Conservation (phyloP, 805 yeast species). For the Hemisphaericaspora nanyangensis region DNA sequence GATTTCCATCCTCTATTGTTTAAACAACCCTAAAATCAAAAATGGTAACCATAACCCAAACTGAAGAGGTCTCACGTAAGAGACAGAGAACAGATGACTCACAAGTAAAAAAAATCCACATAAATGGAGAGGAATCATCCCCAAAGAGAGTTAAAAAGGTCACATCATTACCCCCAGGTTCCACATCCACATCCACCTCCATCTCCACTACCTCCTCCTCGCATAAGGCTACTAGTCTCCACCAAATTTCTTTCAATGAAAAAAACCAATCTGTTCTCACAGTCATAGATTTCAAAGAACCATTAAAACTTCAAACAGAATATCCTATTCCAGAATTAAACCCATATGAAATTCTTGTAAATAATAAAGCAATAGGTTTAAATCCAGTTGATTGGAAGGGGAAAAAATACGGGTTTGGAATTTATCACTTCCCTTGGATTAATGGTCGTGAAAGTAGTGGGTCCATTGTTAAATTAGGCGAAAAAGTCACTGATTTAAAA, state of each 20-base stretch:
- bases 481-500: conserved; percentile 22
- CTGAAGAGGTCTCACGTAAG: background rate
- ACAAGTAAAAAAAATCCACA: background rate
- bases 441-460: conserved; percentile 49
- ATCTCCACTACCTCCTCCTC: too few relatives aligned
- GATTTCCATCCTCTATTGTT: too few relatives aligned
- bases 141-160: background rate
- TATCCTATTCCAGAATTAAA: conserved; percentile 17
- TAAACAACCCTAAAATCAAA: too few relatives aligned
- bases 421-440: conserved; percentile 48
- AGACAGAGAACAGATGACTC: background rate
- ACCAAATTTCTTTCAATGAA: conserved; percentile 2
- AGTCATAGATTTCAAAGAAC: conserved; percentile 17
- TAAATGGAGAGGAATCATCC: background rate
- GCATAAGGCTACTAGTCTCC: too few relatives aligned
- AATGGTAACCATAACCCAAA: background rate
- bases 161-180: background rate
- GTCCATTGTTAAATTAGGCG: conserved; percentile 30
- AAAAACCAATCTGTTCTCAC: conserved; percentile 15
- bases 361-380: conserved; percentile 34
- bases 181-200: too few relatives aligned
- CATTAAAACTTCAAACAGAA: conserved; percentile 12
- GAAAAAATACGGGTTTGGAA: conserved; percentile 42
- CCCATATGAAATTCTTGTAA: conserved; percentile 20
- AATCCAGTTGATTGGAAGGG: conserved; percentile 52